These are phyloP conservation scores for Kodamaea leandrae DNA, from an alignment of 805 yeast species.

Conservation along the genomic window DNA sequence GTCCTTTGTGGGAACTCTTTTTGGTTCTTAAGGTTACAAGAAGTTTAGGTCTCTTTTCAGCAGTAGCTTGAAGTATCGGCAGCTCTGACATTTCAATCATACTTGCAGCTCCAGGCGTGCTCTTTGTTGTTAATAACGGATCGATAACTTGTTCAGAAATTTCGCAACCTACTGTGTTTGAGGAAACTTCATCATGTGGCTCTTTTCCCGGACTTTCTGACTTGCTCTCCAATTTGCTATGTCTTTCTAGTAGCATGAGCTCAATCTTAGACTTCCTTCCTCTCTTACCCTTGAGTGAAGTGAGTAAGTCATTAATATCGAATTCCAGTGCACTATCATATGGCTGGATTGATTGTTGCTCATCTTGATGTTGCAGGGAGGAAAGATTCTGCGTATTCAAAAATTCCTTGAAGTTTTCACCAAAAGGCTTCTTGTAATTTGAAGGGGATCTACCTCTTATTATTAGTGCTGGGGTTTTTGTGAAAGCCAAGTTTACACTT, in stretches of 20 bases:
- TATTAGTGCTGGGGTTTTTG: slow-evolving; percentile 56
- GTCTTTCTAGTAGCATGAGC: not conserved
- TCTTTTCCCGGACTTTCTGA: not conserved
- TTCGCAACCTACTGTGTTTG: not conserved
- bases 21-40: too few species aligned
- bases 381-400: too few species aligned
- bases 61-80: too few species aligned
- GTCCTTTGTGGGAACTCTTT: too few species aligned
- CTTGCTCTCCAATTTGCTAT: not conserved
- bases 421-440: slow-evolving; percentile 22
- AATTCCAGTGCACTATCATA: not conserved
- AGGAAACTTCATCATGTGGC: too few species aligned
- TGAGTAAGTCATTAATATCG: not conserved
- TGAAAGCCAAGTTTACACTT: slow-evolving; percentile 16
- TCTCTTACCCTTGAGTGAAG: slow-evolving; percentile 2
- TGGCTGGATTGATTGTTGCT: not conserved
- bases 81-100: too few species aligned
- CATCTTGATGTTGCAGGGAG: not conserved
- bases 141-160: too few species aligned
- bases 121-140: too few species aligned
- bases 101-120: too few species aligned
- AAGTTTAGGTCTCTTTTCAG: too few species aligned
- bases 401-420: too few species aligned
- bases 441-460: slow-evolving; percentile 69
- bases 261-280: slow-evolving; percentile 5